Base-by-base conservation (phyloP, 2,329 filamentous ascomycete genomes). In the Herpotrichia juniperi region DNA sequence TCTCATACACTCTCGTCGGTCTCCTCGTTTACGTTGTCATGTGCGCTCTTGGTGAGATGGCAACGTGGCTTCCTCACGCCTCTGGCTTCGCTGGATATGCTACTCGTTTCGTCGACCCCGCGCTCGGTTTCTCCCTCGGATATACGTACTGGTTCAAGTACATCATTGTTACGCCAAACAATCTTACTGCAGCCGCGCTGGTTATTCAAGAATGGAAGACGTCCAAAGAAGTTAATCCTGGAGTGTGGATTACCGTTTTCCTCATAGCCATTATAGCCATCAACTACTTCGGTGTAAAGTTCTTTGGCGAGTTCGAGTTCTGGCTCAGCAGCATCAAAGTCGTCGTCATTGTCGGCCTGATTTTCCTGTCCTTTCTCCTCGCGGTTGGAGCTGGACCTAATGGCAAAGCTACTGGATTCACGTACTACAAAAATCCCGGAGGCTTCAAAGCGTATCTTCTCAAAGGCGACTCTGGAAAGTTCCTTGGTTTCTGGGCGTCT, bases 51-150 rank as follows among this genome's bases (percentile, higher is more conserved):
- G 90, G 90, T 57, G 90, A 93, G 74, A 94, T 94, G 89, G 89
- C 90, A 8, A 84, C 90, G 46, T 94, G 89, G 88, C 74, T 94
- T 28, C 90, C 90, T 45, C 80, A 92, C 64, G 83, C 85, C 48
- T 85, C 88, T 68, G 90, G 90, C 61, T 96, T 94, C 74, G 89
- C 89, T 54, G 89, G 89, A 64, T 94, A 93, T 67, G 89, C 90
- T 21, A 83, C 86, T 54, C 83, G 90, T 42, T 94, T 91, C 77
- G 88, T 86, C 65, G 89, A 94, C 63, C 89, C 89, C 47, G 88
- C 89, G 54, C 82, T 94, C 22, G 90, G 90, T 48, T 94, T 94
- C 71, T 83, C 88, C 50, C 81, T 93, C 11, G 89, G 89, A 30
- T 93, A 72, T 72, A 71, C 69, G 2, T 79, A 78, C 61, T 90